Conservation (phyloP, 768 basidiomycete species). For the Cubamyces sp. region DNA sequence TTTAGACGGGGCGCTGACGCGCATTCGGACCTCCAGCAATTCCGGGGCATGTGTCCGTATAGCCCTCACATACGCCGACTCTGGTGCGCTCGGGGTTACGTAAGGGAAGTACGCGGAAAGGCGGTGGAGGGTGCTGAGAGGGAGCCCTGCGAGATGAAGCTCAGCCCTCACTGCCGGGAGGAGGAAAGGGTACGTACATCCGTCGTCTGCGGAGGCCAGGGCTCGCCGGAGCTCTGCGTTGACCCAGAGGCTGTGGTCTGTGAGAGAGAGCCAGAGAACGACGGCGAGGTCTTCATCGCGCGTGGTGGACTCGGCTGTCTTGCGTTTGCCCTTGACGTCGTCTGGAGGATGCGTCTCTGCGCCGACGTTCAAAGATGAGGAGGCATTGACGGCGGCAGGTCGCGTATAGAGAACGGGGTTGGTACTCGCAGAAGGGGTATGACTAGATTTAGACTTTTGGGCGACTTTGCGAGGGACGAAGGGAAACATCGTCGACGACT, state of each 20-base stretch:
- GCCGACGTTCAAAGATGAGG: slow-evolving; percentile 1
- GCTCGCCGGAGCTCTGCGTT: slow-evolving; percentile 52
- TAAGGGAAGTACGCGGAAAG: slow-evolving; percentile 40
- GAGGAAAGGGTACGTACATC: slow-evolving; percentile 49
- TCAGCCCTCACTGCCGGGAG: slow-evolving; percentile 19
- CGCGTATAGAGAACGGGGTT: slow-evolving; percentile 4
- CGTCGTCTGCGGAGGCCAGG: slow-evolving; percentile 48
- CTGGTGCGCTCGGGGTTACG: slow-evolving; percentile 38
- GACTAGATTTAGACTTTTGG: slow-evolving; percentile 30
- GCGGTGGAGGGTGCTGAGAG: slow-evolving; percentile 56
- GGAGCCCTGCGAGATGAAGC: slow-evolving; percentile 49
- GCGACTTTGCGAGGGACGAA: slow-evolving; percentile 54
- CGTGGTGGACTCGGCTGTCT: slow-evolving; percentile 27
- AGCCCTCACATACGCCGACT: slow-evolving; percentile 59
- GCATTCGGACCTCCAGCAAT: slow-evolving; percentile 63
- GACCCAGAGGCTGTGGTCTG: slow-evolving; percentile 70
- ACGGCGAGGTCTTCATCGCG: slow-evolving; percentile 50
- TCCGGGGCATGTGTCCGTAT: slow-evolving; percentile 54
- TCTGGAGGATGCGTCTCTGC: background rate
- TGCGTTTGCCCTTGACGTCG: slow-evolving; percentile 34
- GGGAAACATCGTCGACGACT: slow-evolving; percentile 37
- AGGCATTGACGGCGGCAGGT: background rate
- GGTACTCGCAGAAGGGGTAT: slow-evolving; percentile 5
- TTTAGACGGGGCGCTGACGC: slow-evolving; percentile 48
- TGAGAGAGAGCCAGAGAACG: slow-evolving; percentile 63